These are phyloP conservation scores for Arctostaphylos glauca DNA, from an alignment of 148 eudicot genomes.

Conservation along the genomic window DNA sequence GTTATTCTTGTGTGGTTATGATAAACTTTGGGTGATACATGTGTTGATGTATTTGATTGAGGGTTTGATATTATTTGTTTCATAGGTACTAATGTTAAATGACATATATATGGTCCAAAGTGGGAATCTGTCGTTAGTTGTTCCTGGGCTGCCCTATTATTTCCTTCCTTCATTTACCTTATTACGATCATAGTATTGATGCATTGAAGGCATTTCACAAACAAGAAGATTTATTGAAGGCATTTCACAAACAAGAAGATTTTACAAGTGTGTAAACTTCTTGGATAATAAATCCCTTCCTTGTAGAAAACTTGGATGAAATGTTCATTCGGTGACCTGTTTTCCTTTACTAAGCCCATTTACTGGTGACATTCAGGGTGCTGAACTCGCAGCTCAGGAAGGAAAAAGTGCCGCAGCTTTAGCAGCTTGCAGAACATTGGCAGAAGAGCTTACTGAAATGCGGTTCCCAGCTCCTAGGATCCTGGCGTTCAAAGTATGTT, in stretches of 20 bases:
- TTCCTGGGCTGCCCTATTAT: constrained; percentile 5
- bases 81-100: not conserved
- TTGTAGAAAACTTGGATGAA: not conserved
- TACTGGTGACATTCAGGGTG: constrained; percentile 54
- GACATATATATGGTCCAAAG: not conserved
- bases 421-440: constrained; percentile 97
- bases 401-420: constrained; percentile 91
- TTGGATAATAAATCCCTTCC: not conserved
- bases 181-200: not conserved
- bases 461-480: constrained; percentile 98
- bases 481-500: constrained; percentile 83
- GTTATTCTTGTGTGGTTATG: not conserved
- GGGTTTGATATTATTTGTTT: not conserved
- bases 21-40: not conserved
- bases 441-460: constrained; percentile 92
- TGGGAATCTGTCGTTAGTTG: not conserved
- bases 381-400: constrained; percentile 84
- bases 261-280: not conserved
- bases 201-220: not conserved
- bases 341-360: constrained; percentile 11
- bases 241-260: not conserved
- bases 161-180: not conserved
- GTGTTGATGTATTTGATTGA: not conserved
- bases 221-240: not conserved
- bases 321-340: not conserved